Evolutionary conservation across 768 basidiomycete species (phyloP).

Genomic region (Lentinula raphanica): DNA sequence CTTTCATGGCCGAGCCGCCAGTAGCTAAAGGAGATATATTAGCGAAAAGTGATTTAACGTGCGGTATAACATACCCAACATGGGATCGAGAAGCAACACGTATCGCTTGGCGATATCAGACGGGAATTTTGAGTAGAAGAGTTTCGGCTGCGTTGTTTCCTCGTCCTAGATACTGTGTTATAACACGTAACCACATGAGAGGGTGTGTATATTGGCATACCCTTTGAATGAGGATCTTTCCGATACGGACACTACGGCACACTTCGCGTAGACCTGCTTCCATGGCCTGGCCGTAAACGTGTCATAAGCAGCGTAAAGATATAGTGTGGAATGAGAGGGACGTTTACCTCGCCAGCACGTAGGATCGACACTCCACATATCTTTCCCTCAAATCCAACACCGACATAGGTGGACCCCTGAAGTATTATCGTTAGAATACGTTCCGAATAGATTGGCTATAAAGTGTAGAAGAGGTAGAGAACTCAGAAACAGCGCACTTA

Average conservation of each 20-base stretch:
- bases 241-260: slow-evolving; percentile 89
- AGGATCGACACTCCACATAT: slow-evolving; percentile 96
- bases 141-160: slow-evolving; percentile 86
- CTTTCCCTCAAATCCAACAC: slow-evolving; percentile 93
- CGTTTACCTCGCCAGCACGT: slow-evolving; percentile 84
- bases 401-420: slow-evolving; percentile 78
- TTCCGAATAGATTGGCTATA: not conserved
- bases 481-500: slow-evolving; percentile 29
- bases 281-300: slow-evolving; percentile 65
- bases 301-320: not conserved
- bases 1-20: slow-evolving; percentile 96
- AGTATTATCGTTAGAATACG: not conserved
- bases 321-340: not conserved
- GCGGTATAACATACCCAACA: slow-evolving; percentile 66
- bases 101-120: slow-evolving; percentile 89
- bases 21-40: no score
- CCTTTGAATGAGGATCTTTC: slow-evolving; percentile 96
- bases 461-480: not conserved
- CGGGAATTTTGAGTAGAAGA: slow-evolving; percentile 93
- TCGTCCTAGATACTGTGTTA: slow-evolving; percentile 60
- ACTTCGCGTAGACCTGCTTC: slow-evolving; percentile 95
- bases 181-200: not conserved
- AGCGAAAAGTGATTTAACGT: not conserved
- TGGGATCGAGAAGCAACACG: slow-evolving; percentile 92
- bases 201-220: slow-evolving; percentile 36